These are phyloP conservation scores for Cardamine occulta DNA, from an alignment of 345 rosid genomes.

Conservation along the genomic window DNA sequence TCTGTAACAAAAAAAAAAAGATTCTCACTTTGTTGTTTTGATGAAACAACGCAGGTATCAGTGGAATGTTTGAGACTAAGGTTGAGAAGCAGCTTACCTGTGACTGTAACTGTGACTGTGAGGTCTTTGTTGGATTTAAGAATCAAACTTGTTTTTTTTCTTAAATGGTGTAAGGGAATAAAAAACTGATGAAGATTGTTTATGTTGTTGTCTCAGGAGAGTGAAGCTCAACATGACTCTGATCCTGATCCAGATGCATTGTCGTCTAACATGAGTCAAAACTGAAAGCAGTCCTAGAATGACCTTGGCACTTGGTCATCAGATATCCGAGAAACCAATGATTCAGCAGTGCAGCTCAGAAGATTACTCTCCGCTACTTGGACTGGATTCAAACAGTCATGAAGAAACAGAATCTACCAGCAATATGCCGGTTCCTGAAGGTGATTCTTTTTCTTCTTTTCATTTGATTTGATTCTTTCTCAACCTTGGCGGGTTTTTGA, in stretches of 20 bases:
- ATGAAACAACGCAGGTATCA: constrained; percentile 39
- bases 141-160: background rate
- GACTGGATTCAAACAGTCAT: constrained; percentile 37
- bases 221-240: constrained; percentile 57
- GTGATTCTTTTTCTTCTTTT: constrained; percentile 46
- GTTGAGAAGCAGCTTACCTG: constrained; percentile 39
- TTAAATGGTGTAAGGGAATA: background rate
- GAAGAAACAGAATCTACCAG: constrained; percentile 40
- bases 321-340: constrained; percentile 28
- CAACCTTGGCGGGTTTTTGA: background rate
- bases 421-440: constrained; percentile 45
- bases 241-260: constrained; percentile 67
- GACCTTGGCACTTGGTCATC: constrained; percentile 27
- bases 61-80: constrained; percentile 41
- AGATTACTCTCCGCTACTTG: constrained; percentile 37
- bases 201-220: constrained; percentile 51
- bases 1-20: background rate
- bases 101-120: no score
- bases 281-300: constrained; percentile 62
- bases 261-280: constrained; percentile 44
- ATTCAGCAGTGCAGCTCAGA: constrained; percentile 45
- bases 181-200: background rate
- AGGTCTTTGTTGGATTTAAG: constrained; percentile 52
- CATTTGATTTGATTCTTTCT: constrained; percentile 23
- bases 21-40: constrained; percentile 42